Percentiles rank a stretch among this genome's conserved stretches.
phyloP scores from a whole-genome alignment of 441 rosid species.

The Kokia cookei region DNA sequence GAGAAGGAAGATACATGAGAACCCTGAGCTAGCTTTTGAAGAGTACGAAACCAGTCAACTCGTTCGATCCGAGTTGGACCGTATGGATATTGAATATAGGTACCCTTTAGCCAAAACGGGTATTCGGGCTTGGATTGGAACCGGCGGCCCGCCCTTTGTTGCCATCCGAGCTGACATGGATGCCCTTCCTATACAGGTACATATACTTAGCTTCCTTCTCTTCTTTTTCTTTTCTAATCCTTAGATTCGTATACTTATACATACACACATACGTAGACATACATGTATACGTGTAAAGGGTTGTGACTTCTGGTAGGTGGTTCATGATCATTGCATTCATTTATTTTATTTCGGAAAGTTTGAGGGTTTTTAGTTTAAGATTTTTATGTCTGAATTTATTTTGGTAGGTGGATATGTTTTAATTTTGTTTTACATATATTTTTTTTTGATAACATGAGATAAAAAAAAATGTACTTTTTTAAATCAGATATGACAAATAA shows the following conservation, averaged over 20 bases:
- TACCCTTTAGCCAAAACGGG: constrained; percentile 79
- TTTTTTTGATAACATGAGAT: not conserved
- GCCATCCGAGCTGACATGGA: constrained; percentile 93
- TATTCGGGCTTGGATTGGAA: constrained; percentile 79
- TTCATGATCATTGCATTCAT: too few relatives aligned
- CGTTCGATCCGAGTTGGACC: constrained; percentile 55
- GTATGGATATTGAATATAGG: constrained; percentile 46
- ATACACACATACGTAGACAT: not conserved
- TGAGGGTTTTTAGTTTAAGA: not conserved
- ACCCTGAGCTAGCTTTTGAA: constrained; percentile 84
- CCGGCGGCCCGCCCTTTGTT: constrained; percentile 78
- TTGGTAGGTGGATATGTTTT: not conserved
- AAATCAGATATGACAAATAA: not conserved
- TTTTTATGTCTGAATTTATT: not conserved
- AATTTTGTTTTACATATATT: not conserved
- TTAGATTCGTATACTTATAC: not conserved
- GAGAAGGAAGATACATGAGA: constrained; percentile 77
- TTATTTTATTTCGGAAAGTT: not conserved
- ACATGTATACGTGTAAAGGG: not conserved
- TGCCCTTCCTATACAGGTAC: constrained; percentile 89
- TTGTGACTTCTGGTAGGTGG: not conserved
- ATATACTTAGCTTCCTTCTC: not conserved
- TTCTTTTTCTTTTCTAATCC: not conserved
- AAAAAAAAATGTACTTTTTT: not conserved
- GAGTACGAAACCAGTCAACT: constrained; percentile 69